A percentile compares a stretch with the other conserved stretches of the same genome.
phyloP scores from a whole-genome alignment of 2,329 filamentous ascomycete species.

The Spiromastix sp. region DNA sequence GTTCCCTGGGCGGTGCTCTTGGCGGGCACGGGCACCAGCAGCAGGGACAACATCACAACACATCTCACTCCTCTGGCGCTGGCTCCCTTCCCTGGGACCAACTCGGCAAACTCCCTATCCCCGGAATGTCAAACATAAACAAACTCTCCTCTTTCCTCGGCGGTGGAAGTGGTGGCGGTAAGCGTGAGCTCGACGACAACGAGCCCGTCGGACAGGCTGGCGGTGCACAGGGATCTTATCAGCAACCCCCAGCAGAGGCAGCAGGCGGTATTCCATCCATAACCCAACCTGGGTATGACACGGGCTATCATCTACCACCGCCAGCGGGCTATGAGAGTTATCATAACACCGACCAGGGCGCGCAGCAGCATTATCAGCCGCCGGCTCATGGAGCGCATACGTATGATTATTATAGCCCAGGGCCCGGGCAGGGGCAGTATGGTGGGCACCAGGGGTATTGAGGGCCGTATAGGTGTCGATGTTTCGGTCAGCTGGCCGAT shows the following conservation, averaged over 20 bases:
- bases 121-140: slow-evolving; percentile 27
- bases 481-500: too few species aligned
- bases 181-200: slow-evolving; percentile 14
- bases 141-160: slow-evolving; percentile 24
- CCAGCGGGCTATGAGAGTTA: slow-evolving; percentile 15
- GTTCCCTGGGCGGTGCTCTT: slow-evolving; percentile 10
- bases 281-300: too few species aligned
- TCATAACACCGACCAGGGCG: slow-evolving; percentile 5
- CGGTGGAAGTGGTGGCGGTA: slow-evolving; percentile 19
- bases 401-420: slow-evolving; percentile 11
- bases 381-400: slow-evolving; percentile 14
- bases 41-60: slow-evolving; percentile 15
- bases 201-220: neutral
- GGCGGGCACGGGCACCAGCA: slow-evolving; percentile 15
- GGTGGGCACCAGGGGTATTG: too few species aligned
- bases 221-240: slow-evolving; percentile 1
- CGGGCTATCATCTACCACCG: slow-evolving; percentile 9
- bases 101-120: slow-evolving; percentile 25
- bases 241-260: neutral
- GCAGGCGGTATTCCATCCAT: slow-evolving; percentile 6
- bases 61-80: slow-evolving; percentile 14
- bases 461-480: too few species aligned
- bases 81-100: slow-evolving; percentile 22
- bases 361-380: slow-evolving; percentile 11
- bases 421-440: neutral